Base-by-base conservation (phyloP, 371 early-diverging fungal genomes). In the Mucor circinelloides region DNA sequence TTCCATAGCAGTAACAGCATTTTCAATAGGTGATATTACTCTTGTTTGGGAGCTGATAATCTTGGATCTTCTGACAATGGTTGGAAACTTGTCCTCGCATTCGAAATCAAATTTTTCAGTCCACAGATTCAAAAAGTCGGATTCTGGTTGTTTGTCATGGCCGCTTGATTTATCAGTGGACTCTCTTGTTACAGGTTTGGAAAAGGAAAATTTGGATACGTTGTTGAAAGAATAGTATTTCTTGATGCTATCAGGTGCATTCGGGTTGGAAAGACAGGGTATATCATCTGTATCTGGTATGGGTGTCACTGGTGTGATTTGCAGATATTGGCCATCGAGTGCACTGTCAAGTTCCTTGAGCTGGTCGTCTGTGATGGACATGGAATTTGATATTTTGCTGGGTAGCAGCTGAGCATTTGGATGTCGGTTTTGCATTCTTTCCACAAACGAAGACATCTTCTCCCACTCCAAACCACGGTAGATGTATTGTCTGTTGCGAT, bases 21-120 rank as follows among this genome's bases (percentile, higher is more conserved):
- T 94, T 71, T 93, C 90, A 56, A 94, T 89, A 7, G 94, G 94
- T 10, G 89, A 89, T 1, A 91, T 72, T 55, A 92, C 90, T 28
- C 74, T 74, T 1, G 79, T 76, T 3, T 78, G 72, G 2, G 80
- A 61, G 13, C 75, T 66, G 2, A 87, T 66, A 9, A 94, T 89
- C 62, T 84, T 80, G 27, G 85, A 83, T 17, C 92, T 85, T 28
- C 87, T 78, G 27, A 85, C 78, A 15, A 90, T 80, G n/a, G 85
- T 83, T 1, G 94, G 94, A 64, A 94, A 91, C 7, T 70, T 63
- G 61, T 91, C 87, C 60, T 89, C 90, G 23, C 90, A 89, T 15
- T 81, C 70, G 56, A 91, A 76, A 25, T 90, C 79, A 0, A 88
- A 87, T 66, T 88, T 91, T 69, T 92, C 92, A 0, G 90, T 91